These are phyloP conservation scores for Chlorella sp. DNA, from an alignment of 139 green algal genomes.

Conservation along the genomic window DNA sequence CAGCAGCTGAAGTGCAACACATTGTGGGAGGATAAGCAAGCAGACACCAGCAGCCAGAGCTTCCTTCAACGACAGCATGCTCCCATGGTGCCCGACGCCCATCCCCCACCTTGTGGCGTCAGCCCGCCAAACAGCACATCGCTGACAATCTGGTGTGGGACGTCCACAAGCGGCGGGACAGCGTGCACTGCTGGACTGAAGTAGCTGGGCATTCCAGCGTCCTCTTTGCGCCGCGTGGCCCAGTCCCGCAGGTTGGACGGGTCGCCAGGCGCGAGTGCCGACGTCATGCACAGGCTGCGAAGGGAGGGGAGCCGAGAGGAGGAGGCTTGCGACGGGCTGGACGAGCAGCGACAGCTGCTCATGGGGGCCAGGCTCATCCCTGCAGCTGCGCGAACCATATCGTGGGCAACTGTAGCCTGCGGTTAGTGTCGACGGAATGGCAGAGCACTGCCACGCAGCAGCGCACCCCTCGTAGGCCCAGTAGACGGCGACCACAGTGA, in stretches of 20 bases:
- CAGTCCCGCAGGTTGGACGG: background rate
- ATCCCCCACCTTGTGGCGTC: background rate
- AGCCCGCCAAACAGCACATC: slow-evolving; percentile 36
- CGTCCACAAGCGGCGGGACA: slow-evolving; percentile 60
- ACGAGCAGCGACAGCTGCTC: background rate
- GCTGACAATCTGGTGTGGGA: slow-evolving; percentile 48
- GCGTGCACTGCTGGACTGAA: background rate
- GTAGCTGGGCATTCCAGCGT: slow-evolving; percentile 1
- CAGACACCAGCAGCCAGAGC: too few relatives aligned
- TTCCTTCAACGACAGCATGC: too few relatives aligned
- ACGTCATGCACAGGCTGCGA: slow-evolving; percentile 25
- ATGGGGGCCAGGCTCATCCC: too few relatives aligned
- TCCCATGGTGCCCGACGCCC: too few relatives aligned
- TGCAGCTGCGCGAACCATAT: too few relatives aligned
- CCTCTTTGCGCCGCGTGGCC: background rate
- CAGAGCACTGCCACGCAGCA: too few relatives aligned
- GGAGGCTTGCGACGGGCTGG: too few relatives aligned
- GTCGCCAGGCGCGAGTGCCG: background rate
- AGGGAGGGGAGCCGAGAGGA: background rate
- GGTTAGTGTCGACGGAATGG: too few relatives aligned
- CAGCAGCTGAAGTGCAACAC: too few relatives aligned
- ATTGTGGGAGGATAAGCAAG: too few relatives aligned
- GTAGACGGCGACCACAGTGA: slow-evolving; percentile 56
- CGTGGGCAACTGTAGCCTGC: too few relatives aligned
- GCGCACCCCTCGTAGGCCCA: slow-evolving; percentile 71